Evolutionary conservation across 2,329 filamentous ascomycete species (phyloP), one percentile per base, ranked within the genome.

Genomic region (Aspergillus sp.): DNA sequence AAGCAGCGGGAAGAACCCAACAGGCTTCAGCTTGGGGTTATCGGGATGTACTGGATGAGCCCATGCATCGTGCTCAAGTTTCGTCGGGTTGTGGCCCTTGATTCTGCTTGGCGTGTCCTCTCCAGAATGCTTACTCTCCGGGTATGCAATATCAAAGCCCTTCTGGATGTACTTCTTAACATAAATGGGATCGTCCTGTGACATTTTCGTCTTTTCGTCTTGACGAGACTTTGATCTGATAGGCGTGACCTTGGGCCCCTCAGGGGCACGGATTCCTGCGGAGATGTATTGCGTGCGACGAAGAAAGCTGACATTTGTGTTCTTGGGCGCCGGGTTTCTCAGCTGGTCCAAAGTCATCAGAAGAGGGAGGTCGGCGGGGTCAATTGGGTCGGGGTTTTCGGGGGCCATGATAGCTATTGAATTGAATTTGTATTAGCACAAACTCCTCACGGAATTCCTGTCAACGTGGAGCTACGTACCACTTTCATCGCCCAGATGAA

Each of bases 401-500:
- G 90, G 86, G 11, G 92, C 88, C 80, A 94, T 90, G 65, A 96
- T 96, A 60, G 90, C 92, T 95, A 24, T 4, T 45, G 18, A 6
- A 49, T 6, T 39, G 65, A 53, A 65, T 52, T 57, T 60, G 71
- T 46, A 75, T 67, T 42, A 55, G 50, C n/a, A 42, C 10, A 32
- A 45, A 54, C 52, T 42, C 18, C 22, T 46, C 42, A 18, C 14
- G 39, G 22, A 36, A 29, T 49, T 50, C 18, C 45, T 14, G 45
- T 14, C 45, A 14, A 24, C 12, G 45, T 14, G 2, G 10, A 55
- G 49, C 46, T 49, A 73, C 81, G 62, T 83, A 97, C 93, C 92
- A 78, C 90, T 90, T 81, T 98, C 94, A 75, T 98, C 92, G 59
- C 93, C 94, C 70, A 98, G 89, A 71, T 98, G 97, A 58, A 98